Evolutionary conservation across 371 early-diverging fungal genomes (phyloP).

Genomic region (Batkoa obscura): DNA sequence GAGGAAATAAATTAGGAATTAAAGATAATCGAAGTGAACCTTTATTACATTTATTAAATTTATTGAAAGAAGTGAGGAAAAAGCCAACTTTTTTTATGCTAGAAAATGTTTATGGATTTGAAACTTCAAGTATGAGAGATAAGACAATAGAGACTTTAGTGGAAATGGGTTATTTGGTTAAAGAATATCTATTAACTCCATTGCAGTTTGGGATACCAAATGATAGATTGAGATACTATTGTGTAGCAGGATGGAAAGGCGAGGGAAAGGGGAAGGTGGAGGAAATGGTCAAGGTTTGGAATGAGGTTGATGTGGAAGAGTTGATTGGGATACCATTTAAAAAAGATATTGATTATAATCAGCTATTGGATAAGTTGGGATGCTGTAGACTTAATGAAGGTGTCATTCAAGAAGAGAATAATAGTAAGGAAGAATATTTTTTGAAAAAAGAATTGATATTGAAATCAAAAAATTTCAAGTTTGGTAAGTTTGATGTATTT

Average conservation of each 20-base stretch:
- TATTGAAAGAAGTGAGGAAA: constrained; percentile 17
- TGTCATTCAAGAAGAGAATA: no score
- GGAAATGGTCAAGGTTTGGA: no score
- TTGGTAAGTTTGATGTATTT: no score
- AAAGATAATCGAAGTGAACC: constrained; percentile 45
- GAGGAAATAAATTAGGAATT: constrained; percentile 37
- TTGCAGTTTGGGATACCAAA: constrained; percentile 49
- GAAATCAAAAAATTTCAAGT: no score
- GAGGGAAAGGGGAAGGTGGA: no score
- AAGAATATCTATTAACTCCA: constrained; percentile 42
- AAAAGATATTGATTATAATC: no score
- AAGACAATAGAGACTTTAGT: constrained; percentile 29
- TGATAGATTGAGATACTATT: constrained; percentile 40
- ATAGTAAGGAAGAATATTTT: no score
- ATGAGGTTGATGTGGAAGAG: no score
- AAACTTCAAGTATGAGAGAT: constrained; percentile 16
- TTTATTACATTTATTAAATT: constrained; percentile 32
- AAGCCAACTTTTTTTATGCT: constrained; percentile 36
- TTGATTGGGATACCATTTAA: no score
- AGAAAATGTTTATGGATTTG: constrained; percentile 63
- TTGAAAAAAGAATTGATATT: no score
- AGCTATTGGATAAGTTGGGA: no score
- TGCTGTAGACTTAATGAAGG: no score
- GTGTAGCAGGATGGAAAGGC: constrained; percentile 18
- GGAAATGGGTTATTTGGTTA: constrained; percentile 34